Base-by-base conservation (phyloP, 495 filamentous ascomycete genomes). In the Penicillium egyptiacum region DNA sequence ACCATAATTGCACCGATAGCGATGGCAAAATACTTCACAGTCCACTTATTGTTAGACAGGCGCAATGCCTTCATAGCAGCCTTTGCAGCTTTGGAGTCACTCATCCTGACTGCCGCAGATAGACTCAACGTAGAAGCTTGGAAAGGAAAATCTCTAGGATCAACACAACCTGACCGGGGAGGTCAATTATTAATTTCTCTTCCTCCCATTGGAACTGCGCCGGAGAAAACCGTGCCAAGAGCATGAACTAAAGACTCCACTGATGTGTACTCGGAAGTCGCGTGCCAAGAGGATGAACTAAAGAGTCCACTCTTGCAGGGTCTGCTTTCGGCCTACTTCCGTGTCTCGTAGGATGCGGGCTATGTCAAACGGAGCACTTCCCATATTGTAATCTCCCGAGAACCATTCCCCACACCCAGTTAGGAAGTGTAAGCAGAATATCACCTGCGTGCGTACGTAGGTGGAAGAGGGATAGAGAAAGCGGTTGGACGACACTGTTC, bases 1-100 rank as follows among this genome's bases (percentile, higher is more conserved):
- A 63, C 75, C 17, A 83, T 74, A n/a, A 84, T 71, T 7, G 73
- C 73, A 46, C 68, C 69, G 5, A 83, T 64, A 19, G 69, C 71
- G 6, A 70, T 73, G 41, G 77, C 77, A 52, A 76, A 84, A 35
- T 71, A 70, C 30, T 65, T 72, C 47, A 73, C 49, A 6, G 66
- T 50, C 37, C 68, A 53, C 31, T 69, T 64, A 56, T 73, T 81
- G 17, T 55, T 49, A n/a, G 48, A 61, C 17, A 40, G 59, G 5
- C 54, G 31, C n/a, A 60, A n/a, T 31, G 16, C 22, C 26, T 60
- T 60, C 12, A 30, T 39, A 6, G 49, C 41, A 53, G 49, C 33
- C 20, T 58, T 25, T 35, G 30, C 12, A 9, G 31, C 49, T 16
- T 55, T 31, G 8, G 41, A 11, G 16, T 53, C 50, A 39, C 41